Base-by-base conservation (phyloP, 768 basidiomycete species). In the Leucosporidium yakuticum region DNA sequence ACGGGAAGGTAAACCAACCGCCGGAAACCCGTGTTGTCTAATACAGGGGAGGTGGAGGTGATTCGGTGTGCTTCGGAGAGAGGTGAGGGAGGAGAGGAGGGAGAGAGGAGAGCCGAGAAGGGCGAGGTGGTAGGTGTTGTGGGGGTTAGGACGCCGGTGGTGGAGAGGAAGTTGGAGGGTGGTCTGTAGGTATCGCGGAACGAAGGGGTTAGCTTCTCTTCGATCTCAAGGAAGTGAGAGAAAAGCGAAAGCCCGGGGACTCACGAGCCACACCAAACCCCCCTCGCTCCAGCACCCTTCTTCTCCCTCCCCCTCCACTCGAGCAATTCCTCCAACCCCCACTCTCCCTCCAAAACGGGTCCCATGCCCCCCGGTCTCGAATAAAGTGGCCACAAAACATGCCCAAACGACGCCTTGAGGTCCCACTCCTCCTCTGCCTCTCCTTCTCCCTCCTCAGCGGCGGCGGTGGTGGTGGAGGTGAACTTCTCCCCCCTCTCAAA, bases 311-410 rank as follows among this genome's bases (percentile, higher is more conserved):
- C n/a, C 12, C 57, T 39, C 71, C 68, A 64, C 19, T 56, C 23
- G 4, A 25, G 23, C 12, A 65, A 59, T 11, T 51, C 36, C 27
- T 32, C 62, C n/a, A 60, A 72, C 19, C 32, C 4, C 57, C 61
- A 59, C 11, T 23, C 51, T 1, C 58, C 67, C 6, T 36, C n/a
- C 21, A 60, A 36, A 4, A 31, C 56, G 8, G 63, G 56, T 23
- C 54, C 63, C 23, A 61, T 29, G 3, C 15, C 6, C 56, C 15
- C 2, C 36, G 5, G 4, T 17, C 0, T 6, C 50, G 47, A n/a
- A n/a, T 63, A 71, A 25, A 68, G 23, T 34, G 71, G 71, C 62
- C 65, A 69, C 15, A 50, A 47, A 7, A 73, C 62, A 25, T 69
- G 68, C 17, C 71, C 71, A 14, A 67, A 57, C 47, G 57, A n/a